These are phyloP conservation scores for Phytophthora fragariaefolia DNA, from an alignment of 352 stramenopile species.

Conservation along the genomic window DNA sequence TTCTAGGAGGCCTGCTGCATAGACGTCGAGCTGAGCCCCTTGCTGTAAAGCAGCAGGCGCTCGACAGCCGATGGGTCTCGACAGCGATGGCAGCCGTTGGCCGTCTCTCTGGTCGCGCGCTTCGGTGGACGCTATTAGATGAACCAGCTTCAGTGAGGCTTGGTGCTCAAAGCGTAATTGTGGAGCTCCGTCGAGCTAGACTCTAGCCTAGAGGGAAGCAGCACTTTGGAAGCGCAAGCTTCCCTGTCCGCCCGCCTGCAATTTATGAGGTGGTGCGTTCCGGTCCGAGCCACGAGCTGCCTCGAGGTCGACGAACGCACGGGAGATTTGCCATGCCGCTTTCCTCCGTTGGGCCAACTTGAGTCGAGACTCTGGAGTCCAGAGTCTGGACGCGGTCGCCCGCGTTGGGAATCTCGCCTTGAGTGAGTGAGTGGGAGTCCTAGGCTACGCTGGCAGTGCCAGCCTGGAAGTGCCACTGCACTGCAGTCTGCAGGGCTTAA, in stretches of 20 bases:
- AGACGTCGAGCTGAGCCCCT: neutral
- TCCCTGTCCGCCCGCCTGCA: neutral
- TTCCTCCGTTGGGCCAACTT: constrained; percentile 1
- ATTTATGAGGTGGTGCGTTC: neutral
- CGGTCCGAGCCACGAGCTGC: neutral
- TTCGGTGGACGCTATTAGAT: constrained; percentile 12
- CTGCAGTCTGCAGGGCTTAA: constrained; percentile 7
- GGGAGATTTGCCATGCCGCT: constrained; percentile 29
- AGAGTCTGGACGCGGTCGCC: too few relatives aligned
- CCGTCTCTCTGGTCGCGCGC: constrained; percentile 31
- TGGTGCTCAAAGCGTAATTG: too few relatives aligned
- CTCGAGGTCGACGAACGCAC: constrained; percentile 22
- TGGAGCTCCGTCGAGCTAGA: too few relatives aligned
- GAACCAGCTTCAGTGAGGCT: too few relatives aligned
- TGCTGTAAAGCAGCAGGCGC: neutral
- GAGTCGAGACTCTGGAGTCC: too few relatives aligned
- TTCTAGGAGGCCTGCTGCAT: neutral
- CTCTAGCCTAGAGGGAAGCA: neutral
- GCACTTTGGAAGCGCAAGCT: constrained; percentile 1
- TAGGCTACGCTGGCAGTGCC: too few relatives aligned
- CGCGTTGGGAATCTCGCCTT: too few relatives aligned
- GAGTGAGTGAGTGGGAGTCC: too few relatives aligned
- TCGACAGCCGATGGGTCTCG: neutral
- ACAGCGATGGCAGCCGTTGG: constrained; percentile 9
- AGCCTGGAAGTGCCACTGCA: neutral